A percentile compares a stretch with the other conserved stretches of the same genome.
Conservation (phyloP, 1,284 basidiomycete species). For the Singerocomus inundabilis region DNA sequence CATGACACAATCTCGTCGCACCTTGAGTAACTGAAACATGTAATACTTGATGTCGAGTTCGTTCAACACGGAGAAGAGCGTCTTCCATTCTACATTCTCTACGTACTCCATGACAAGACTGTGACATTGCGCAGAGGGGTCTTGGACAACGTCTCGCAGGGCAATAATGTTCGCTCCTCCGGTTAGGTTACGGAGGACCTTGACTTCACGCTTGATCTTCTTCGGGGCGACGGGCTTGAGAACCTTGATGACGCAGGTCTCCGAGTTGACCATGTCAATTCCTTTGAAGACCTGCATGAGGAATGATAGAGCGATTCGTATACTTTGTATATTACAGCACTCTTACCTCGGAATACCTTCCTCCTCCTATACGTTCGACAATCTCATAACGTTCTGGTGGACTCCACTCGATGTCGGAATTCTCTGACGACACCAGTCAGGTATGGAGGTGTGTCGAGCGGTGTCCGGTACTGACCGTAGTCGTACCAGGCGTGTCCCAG, state of each 20-base stretch:
- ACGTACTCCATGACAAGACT: constrained; percentile 86
- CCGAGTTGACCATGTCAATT: constrained; percentile 75
- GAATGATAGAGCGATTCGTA: background rate
- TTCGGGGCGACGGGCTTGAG: constrained; percentile 90
- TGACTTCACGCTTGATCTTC: constrained; percentile 93
- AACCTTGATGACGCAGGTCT: constrained; percentile 86
- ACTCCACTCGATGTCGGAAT: constrained; percentile 72
- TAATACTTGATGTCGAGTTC: constrained; percentile 86
- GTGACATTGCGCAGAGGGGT: constrained; percentile 71
- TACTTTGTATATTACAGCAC: background rate
- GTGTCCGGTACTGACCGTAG: constrained; percentile 40
- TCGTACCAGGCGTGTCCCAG: constrained; percentile 51
- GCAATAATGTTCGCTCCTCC: constrained; percentile 86
- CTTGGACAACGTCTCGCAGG: constrained; percentile 82
- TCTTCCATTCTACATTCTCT: constrained; percentile 84
- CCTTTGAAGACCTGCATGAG: constrained; percentile 75
- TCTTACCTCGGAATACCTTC: constrained; percentile 73
- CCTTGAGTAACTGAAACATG: constrained; percentile 82
- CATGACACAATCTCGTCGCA: constrained; percentile 27
- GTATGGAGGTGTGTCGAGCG: background rate
- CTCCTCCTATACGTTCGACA: constrained; percentile 74
- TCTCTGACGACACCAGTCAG: constrained; percentile 46
- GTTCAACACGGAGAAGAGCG: constrained; percentile 69
- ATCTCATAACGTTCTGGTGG: constrained; percentile 81
- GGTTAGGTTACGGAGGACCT: constrained; percentile 83